Evolutionary conservation across 2,329 filamentous ascomycete genomes (phyloP).

Genomic region (Myriangium duriaei): DNA sequence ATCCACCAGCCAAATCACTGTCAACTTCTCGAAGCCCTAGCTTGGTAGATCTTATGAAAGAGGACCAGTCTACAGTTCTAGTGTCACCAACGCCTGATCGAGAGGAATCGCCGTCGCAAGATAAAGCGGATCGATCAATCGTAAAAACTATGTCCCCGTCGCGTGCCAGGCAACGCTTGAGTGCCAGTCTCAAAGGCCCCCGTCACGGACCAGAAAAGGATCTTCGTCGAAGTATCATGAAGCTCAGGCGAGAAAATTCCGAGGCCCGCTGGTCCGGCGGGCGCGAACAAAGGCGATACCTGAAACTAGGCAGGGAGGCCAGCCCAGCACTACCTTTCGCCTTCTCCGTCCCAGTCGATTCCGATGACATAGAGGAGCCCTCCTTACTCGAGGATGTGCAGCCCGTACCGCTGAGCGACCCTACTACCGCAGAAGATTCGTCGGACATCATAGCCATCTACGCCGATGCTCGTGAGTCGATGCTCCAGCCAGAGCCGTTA

Average conservation of each 20-base stretch:
- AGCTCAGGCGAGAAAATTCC: conserved; percentile 32
- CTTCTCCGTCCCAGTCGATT: conserved; percentile 1
- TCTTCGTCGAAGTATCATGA: conserved; percentile 27
- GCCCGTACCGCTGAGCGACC: conserved; percentile 13
- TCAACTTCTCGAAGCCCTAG: no score
- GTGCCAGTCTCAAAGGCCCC: conserved; percentile 16
- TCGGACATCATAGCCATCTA: no score
- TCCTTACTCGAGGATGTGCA: conserved; percentile 16
- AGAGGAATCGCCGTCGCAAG: no score
- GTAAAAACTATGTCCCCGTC: no score
- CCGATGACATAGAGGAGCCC: conserved; percentile 13
- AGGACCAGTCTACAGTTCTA: no score
- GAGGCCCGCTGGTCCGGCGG: conserved; percentile 19
- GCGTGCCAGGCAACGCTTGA: neutral
- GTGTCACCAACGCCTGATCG: neutral
- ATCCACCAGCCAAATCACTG: conserved; percentile 1
- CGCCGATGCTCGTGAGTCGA: no score
- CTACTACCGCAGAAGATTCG: neutral
- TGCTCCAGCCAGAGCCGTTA: no score
- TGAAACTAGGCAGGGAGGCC: conserved; percentile 29
- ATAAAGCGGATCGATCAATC: no score
- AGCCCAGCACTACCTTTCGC: conserved; percentile 21
- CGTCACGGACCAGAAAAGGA: conserved; percentile 25
- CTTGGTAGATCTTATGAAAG: no score
- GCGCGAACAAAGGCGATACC: conserved; percentile 25